Conservation (phyloP, 2,329 filamentous ascomycete genomes). For the Grosmannia clavigera region DNA sequence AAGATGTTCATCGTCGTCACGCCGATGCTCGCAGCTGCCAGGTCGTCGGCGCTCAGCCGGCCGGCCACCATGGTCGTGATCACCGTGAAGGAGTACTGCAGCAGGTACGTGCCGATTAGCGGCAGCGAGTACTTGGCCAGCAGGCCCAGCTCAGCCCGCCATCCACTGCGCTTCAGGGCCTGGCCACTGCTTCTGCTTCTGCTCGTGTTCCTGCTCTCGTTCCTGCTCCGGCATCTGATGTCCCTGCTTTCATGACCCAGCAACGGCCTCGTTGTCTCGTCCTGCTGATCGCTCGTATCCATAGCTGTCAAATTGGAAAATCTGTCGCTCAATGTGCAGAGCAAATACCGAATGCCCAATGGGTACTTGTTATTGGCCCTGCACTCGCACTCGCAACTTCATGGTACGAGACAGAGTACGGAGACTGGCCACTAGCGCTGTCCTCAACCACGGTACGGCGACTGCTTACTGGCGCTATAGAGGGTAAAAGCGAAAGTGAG, state of each 20-base stretch:
- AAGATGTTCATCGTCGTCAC: slow-evolving; percentile 50
- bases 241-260: neutral
- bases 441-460: too few relatives aligned
- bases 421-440: too few relatives aligned
- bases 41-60: slow-evolving; percentile 43
- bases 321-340: too few relatives aligned
- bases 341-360: too few relatives aligned
- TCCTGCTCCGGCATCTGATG: neutral
- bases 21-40: slow-evolving; percentile 40
- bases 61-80: slow-evolving; percentile 50
- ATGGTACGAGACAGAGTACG: too few relatives aligned
- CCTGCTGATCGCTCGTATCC: neutral
- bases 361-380: too few relatives aligned
- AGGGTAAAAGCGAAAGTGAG: too few relatives aligned
- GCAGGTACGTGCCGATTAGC: slow-evolving; percentile 44
- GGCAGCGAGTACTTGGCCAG: slow-evolving; percentile 43
- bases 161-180: slow-evolving; percentile 18
- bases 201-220: neutral
- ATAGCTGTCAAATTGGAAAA: neutral
- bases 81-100: slow-evolving; percentile 51
- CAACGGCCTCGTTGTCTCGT: neutral
- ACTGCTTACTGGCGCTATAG: too few relatives aligned
- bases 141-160: slow-evolving; percentile 56
- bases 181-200: slow-evolving; percentile 21
- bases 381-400: too few relatives aligned